phyloP scores from a whole-genome alignment of 768 basidiomycete species.

The Lactarius quietus region DNA sequence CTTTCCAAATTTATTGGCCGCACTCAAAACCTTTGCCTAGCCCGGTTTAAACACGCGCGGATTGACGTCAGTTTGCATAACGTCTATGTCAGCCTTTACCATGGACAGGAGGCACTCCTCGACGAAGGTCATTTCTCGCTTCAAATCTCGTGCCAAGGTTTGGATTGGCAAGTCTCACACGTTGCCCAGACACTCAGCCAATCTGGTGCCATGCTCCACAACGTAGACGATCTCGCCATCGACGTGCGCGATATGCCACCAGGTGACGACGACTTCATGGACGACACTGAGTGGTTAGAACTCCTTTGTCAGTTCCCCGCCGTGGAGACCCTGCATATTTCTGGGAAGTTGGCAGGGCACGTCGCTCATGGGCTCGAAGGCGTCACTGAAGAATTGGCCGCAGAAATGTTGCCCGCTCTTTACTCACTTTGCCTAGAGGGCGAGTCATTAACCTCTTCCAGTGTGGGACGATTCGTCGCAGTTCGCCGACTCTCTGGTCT shows the following conservation, averaged over 20 bases:
- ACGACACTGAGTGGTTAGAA: not conserved
- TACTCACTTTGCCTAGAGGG: not conserved
- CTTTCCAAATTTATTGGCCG: not conserved
- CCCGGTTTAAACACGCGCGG: not conserved
- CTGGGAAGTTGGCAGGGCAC: not conserved
- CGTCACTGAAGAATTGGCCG: not conserved
- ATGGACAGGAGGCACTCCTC: not conserved
- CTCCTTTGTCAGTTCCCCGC: not conserved
- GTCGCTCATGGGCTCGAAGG: not conserved
- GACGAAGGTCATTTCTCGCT: not conserved
- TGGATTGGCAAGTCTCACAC: conserved; percentile 7
- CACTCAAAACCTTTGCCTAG: not conserved
- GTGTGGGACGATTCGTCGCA: not conserved
- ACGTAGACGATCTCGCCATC: not conserved
- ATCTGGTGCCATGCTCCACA: not conserved
- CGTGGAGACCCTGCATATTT: not conserved
- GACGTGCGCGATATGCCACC: not conserved
- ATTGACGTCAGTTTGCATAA: not conserved
- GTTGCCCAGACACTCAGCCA: not conserved
- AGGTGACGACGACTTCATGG: not conserved
- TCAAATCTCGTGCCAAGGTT: not conserved
- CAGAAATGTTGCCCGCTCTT: not conserved
- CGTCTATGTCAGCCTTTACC: not conserved
- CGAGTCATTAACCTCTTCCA: not conserved
- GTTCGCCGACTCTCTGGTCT: not conserved